Evolutionary conservation across 129 eudicot genomes (phyloP).

Genomic region (carrot (Daucus carota)): DH1_v3.0 NC_030389.2:15452001-15452500

Average conservation of each 20-base stretch:
- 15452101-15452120: too few relatives aligned
- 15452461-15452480: too few relatives aligned
- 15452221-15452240: not conserved
- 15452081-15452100: too few relatives aligned
- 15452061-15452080: too few relatives aligned
- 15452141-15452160: too few relatives aligned
- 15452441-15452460: not conserved
- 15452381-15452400: too few relatives aligned
- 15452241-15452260: not conserved
- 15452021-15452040: not conserved
- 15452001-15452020: conserved; percentile 1
- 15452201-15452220: not conserved
- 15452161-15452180: too few relatives aligned
- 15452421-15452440: not conserved
- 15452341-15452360: not conserved
- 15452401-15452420: not conserved
- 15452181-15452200: too few relatives aligned
- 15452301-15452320: not conserved
- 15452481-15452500: not conserved
- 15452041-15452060: not conserved
- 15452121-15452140: too few relatives aligned
- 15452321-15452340: not conserved
- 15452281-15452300: too few relatives aligned
- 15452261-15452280: not conserved
- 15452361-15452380: not conserved